Evolutionary conservation across 345 rosid genomes (phyloP).

Genomic region (Brassica incana): DNA sequence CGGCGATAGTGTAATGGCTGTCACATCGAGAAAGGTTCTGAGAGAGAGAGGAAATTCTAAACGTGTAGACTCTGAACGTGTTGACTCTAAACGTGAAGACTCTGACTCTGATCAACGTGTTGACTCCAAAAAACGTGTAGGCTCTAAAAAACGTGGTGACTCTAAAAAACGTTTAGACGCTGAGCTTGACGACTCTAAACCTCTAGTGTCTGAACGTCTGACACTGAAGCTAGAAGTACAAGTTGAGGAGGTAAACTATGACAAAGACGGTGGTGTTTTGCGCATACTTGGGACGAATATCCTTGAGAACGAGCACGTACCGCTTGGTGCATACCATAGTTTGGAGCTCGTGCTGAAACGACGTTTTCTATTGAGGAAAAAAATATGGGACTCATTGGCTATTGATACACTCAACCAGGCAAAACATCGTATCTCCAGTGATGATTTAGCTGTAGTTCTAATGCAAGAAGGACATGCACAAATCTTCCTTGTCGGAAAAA

Average conservation of each 20-base stretch:
- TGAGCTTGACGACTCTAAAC: constrained; percentile 35
- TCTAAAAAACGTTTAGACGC: neutral
- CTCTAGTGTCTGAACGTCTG: constrained; percentile 52
- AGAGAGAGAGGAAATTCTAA: constrained; percentile 64
- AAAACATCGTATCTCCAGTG: constrained; percentile 87
- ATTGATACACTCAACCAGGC: constrained; percentile 78
- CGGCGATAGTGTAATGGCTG: constrained; percentile 28
- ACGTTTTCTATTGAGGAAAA: constrained; percentile 74
- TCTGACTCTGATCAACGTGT: neutral
- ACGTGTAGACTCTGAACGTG: constrained; percentile 29
- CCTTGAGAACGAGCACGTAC: constrained; percentile 77
- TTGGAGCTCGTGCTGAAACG: constrained; percentile 77
- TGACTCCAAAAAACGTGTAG: neutral
- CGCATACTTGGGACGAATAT: constrained; percentile 87
- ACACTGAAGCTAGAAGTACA: constrained; percentile 74
- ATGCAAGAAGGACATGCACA: constrained; percentile 97
- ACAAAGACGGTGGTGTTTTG: constrained; percentile 69
- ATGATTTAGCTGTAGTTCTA: constrained; percentile 81
- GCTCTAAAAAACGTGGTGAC: neutral
- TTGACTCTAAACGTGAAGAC: neutral
- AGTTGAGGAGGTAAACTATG: constrained; percentile 84
- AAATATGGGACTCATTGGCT: constrained; percentile 81
- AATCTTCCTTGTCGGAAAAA: constrained; percentile 81
- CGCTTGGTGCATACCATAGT: constrained; percentile 93
- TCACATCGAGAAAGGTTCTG: constrained; percentile 77